Conservation (phyloP, 2,329 filamentous ascomycete genomes). For the Penicillium verrucosum region DNA sequence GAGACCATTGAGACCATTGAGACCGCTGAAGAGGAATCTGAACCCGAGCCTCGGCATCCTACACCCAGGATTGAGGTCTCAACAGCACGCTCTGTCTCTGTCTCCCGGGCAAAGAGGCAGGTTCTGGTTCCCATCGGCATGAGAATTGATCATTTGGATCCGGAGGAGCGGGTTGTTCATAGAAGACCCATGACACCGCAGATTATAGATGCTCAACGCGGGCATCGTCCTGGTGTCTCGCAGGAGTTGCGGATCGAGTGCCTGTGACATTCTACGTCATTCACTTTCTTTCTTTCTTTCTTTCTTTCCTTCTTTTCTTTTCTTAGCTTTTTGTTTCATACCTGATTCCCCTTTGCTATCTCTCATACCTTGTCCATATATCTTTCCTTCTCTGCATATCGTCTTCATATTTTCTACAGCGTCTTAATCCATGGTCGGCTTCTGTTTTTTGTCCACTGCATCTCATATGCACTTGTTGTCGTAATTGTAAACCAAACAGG, state of each 20-base stretch:
- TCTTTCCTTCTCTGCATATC: neutral
- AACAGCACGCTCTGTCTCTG: conserved; percentile 39
- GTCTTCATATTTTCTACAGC: neutral
- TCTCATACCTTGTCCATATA: neutral
- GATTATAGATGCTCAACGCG: conserved; percentile 27
- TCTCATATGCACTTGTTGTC: neutral
- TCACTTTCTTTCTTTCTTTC: neutral
- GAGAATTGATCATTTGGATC: conserved; percentile 22
- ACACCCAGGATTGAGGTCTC: conserved; percentile 32
- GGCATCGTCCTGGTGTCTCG: conserved; percentile 33
- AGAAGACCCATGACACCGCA: conserved; percentile 28
- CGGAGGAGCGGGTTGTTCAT: conserved; percentile 30
- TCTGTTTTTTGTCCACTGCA: too few relatives aligned
- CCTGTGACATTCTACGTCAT: conserved; percentile 9
- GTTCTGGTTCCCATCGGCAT: conserved; percentile 37
- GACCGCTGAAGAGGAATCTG: conserved; percentile 8
- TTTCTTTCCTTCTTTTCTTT: neutral
- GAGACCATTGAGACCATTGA: conserved; percentile 4
- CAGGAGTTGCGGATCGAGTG: conserved; percentile 35
- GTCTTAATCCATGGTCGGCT: neutral
- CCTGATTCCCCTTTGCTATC: conserved; percentile 3
- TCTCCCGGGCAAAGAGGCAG: conserved; percentile 35
- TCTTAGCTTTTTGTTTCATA: neutral
- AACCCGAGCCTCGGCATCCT: neutral
- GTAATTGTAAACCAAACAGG: neutral